Evolutionary conservation across 805 yeast genomes (phyloP).

Genomic region (Vanderwaltozyma verrucispora): DNA sequence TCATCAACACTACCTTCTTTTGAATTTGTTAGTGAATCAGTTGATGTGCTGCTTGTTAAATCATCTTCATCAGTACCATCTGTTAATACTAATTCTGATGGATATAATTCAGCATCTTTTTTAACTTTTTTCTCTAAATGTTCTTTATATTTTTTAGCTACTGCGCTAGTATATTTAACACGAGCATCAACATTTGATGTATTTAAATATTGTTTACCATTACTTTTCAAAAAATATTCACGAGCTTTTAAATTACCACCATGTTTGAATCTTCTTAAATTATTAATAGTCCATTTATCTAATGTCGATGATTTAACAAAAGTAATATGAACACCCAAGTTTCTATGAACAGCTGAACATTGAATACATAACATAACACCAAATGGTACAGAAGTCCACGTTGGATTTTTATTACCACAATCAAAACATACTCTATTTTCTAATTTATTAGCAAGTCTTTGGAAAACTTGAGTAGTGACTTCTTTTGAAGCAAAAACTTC

Average conservation of each 20-base stretch:
- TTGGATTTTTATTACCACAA: conserved; percentile 87
- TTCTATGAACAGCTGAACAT: conserved; percentile 92
- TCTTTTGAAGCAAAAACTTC: conserved; percentile 48
- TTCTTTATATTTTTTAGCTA: conserved; percentile 72
- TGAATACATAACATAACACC: conserved; percentile 89
- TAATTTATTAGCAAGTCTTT: conserved; percentile 47
- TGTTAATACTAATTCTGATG: conserved; percentile 55
- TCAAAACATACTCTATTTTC: conserved; percentile 88
- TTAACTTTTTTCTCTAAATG: conserved; percentile 62
- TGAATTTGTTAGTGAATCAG: conserved; percentile 25
- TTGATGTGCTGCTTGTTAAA: conserved; percentile 12
- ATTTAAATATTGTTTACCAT: conserved; percentile 61
- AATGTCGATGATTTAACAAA: conserved; percentile 87
- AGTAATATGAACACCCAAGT: conserved; percentile 90
- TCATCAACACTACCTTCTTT: conserved; percentile 54
- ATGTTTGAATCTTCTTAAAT: conserved; percentile 81
- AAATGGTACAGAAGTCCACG: conserved; percentile 97
- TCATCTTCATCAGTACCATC: conserved; percentile 15
- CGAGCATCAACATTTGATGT: conserved; percentile 46
- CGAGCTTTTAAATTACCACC: conserved; percentile 88
- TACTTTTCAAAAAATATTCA: conserved; percentile 74
- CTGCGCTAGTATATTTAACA: conserved; percentile 68
- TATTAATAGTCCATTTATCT: conserved; percentile 90
- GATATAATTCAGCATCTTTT: conserved; percentile 58
- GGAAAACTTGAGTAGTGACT: conserved; percentile 56